These are phyloP conservation scores for Phialophora verrucosa DNA, from an alignment of 2,329 filamentous ascomycete species.

Conservation along the genomic window DNA sequence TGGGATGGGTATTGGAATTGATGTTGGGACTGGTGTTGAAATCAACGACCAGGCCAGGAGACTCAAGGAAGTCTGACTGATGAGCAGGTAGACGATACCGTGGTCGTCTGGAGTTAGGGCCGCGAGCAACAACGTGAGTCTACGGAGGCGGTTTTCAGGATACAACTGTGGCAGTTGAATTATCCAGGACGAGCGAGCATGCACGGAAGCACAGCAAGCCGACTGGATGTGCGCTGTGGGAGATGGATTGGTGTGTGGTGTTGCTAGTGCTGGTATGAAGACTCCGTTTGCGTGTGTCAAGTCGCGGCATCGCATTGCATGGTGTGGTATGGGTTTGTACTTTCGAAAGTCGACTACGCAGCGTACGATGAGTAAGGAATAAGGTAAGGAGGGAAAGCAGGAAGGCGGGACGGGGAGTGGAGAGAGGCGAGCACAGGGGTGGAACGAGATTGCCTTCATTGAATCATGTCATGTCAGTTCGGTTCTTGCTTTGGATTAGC, in stretches of 20 bases:
- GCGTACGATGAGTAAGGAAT: not conserved
- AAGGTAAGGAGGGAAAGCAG: not conserved
- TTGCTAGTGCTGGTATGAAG: not conserved
- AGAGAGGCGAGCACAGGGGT: too few relatives aligned
- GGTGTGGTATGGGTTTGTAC: not conserved
- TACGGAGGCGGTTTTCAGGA: not conserved
- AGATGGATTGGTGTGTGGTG: not conserved
- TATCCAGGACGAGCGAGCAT: not conserved
- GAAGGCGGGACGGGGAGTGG: not conserved
- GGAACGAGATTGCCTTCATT: too few relatives aligned
- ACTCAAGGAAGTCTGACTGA: not conserved
- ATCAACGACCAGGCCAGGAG: not conserved
- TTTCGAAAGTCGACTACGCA: not conserved
- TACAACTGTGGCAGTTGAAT: not conserved
- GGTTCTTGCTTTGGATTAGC: not conserved
- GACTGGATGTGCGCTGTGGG: not conserved
- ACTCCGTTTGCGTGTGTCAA: not conserved
- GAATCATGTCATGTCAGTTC: not conserved
- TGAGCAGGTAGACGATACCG: not conserved
- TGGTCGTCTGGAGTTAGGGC: too few relatives aligned
- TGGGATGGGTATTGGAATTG: not conserved
- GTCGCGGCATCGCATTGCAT: not conserved
- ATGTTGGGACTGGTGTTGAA: not conserved
- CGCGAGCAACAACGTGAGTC: not conserved
- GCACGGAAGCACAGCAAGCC: not conserved